Base-by-base conservation (phyloP, 495 filamentous ascomycete species). In the Neurospora sublineolata region DNA sequence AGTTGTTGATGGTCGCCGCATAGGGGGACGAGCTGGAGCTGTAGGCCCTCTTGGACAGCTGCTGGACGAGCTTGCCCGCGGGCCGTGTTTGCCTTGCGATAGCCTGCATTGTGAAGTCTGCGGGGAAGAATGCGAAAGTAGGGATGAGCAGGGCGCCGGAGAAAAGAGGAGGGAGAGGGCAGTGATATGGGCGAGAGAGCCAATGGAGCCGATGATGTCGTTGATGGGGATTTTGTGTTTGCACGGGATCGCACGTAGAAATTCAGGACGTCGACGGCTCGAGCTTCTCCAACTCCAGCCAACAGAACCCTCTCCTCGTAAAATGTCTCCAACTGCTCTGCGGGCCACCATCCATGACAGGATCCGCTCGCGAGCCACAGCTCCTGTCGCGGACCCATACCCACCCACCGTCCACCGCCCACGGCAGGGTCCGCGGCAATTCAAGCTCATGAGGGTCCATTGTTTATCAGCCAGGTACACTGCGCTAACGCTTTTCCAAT, bases 1-100 rank as follows among this genome's bases (percentile, higher is more conserved):
- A 88, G 86, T 97, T 97, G 75, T 91, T 85, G 81, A 91, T 89
- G 58, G 96, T 98, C 74, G 88, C 82, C 72, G 91, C 87, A 80
- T 99, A 99, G 70, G 86, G 85, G 69, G 88, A 86, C 68, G 85
- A 85, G 71, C 87, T 83, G 41, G 90, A 88, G 79, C 91, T 86
- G 83, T 94, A 94, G 72, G 82, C 82, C 75, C 91, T 89, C 77
- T 86, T 86, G 79, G 86, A 81, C 76, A 80, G 73, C 71, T 82
- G 79, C 76, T 80, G 79, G 78, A 85, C 71, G 72, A 84, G 75
- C 73, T 79, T 77, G 77, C 80, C 79, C 75, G 81, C 77, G 71
- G 84, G 81, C 76, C 84, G 79, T 71, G 82, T 73, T 76, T 83
- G 83, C 77, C 83, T 81, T 40, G 82, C 72, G 76, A 86, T 77